Evolutionary conservation across 768 basidiomycete genomes (phyloP).

Genomic region (Suillus fuscotomentosus): DNA sequence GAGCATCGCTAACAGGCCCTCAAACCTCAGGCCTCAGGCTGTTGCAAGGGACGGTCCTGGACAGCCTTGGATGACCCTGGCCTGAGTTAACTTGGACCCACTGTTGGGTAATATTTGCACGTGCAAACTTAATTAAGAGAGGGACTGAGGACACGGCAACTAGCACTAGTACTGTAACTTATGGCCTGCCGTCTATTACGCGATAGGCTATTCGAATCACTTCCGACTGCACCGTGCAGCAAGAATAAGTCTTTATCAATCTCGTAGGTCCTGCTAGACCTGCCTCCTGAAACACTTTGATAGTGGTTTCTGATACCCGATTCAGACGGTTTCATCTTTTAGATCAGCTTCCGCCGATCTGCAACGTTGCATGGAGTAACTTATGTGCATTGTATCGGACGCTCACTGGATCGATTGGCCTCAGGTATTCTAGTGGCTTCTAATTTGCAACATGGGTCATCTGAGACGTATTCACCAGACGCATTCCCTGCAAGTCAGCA

Average conservation of each 20-base stretch:
- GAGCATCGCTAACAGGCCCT: background rate
- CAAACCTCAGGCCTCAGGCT: no score
- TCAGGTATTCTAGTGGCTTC: background rate
- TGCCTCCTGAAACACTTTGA: background rate
- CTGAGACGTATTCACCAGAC: background rate
- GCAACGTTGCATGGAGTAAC: background rate
- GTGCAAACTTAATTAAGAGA: constrained; percentile 1
- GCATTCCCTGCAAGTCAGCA: no score
- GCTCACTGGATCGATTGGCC: background rate
- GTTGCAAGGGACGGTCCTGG: background rate
- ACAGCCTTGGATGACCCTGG: background rate
- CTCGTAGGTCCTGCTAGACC: background rate
- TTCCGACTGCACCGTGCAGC: no score
- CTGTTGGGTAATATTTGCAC: background rate
- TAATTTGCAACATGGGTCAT: background rate
- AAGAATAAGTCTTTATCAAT: background rate
- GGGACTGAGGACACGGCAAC: background rate
- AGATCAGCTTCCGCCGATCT: constrained; percentile 2
- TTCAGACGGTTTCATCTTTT: background rate
- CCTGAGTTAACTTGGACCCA: background rate
- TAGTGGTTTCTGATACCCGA: background rate
- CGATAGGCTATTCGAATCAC: background rate
- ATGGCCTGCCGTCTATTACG: background rate
- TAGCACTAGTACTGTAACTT: background rate
- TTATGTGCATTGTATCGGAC: background rate